Evolutionary conservation across 2,329 filamentous ascomycete genomes (phyloP).

Genomic region (Dothideomycetidae sp.): DNA sequence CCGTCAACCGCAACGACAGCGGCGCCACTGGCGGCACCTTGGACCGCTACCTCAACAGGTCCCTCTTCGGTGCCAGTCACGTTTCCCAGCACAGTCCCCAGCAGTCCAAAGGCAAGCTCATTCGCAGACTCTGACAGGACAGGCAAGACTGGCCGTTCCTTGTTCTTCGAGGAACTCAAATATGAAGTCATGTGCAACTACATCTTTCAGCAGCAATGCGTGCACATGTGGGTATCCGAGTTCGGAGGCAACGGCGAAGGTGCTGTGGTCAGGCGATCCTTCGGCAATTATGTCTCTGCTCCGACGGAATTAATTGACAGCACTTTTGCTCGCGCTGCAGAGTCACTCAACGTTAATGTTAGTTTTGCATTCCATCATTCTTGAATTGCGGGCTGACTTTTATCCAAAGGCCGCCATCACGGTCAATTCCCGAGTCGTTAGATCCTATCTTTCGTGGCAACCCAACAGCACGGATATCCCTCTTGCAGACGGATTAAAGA

Average conservation of each 20-base stretch:
- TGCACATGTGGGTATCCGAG: constrained; percentile 58
- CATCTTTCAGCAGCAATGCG: constrained; percentile 66
- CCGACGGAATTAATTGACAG: constrained; percentile 50
- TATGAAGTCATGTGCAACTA: constrained; percentile 77
- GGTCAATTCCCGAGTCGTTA: constrained; percentile 65
- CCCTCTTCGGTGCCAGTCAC: constrained; percentile 35
- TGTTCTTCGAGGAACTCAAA: constrained; percentile 55
- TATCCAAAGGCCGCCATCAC: constrained; percentile 71
- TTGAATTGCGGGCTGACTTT: not conserved
- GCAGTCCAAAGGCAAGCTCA: constrained; percentile 25
- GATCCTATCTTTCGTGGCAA: constrained; percentile 60
- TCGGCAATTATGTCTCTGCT: constrained; percentile 58
- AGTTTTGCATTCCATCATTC: constrained; percentile 17
- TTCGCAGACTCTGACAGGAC: constrained; percentile 15
- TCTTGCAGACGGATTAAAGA: constrained; percentile 58
- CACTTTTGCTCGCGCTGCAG: constrained; percentile 48
- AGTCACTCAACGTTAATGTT: constrained; percentile 56
- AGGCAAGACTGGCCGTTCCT: constrained; percentile 10
- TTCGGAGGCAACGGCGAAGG: constrained; percentile 55
- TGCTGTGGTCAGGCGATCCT: constrained; percentile 54
- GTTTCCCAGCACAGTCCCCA: constrained; percentile 1
- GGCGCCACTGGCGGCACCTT: not conserved
- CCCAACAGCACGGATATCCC: constrained; percentile 62
- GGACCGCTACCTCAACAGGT: constrained; percentile 19
- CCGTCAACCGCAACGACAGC: not conserved